Evolutionary conservation across 495 filamentous ascomycete species (phyloP).

Genomic region (Penicillium antarcticum): DNA sequence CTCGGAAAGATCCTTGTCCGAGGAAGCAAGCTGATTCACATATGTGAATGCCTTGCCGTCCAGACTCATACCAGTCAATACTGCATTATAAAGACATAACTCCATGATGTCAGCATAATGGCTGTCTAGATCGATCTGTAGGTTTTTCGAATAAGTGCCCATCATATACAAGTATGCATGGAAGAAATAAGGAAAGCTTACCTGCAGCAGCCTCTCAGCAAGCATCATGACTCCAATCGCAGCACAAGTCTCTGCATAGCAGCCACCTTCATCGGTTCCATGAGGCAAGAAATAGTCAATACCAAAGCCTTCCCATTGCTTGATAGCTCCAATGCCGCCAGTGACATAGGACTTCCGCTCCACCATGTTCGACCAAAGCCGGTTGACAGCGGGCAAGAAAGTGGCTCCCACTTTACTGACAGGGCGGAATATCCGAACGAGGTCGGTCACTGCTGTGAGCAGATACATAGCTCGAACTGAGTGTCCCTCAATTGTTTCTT

Average conservation of each 20-base stretch:
- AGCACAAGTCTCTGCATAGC: conserved; percentile 61
- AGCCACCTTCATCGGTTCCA: conserved; percentile 56
- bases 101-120: conserved; percentile 59
- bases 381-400: conserved; percentile 29
- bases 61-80: conserved; percentile 49
- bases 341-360: conserved; percentile 59
- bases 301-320: conserved; percentile 62
- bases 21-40: conserved; percentile 54
- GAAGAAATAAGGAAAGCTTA: conserved; percentile 2
- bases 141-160: conserved; percentile 1
- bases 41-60: conserved; percentile 50
- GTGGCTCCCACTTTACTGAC: conserved; percentile 18
- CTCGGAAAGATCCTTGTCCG: conserved; percentile 38
- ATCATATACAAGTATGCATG: neutral
- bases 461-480: conserved; percentile 60
- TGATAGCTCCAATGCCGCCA: conserved; percentile 56
- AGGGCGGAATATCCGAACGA: conserved; percentile 23
- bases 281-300: conserved; percentile 56
- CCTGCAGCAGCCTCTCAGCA: conserved; percentile 50
- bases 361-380: conserved; percentile 57
- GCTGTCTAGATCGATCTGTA: conserved; percentile 44
- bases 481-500: conserved; percentile 56
- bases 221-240: conserved; percentile 60
- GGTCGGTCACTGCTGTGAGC: conserved; percentile 37
- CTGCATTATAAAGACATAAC: conserved; percentile 56